Evolutionary conservation across 768 basidiomycete species (phyloP), one percentile per base, ranked within the genome.

Genomic region (Jaapia argillacea): DNA sequence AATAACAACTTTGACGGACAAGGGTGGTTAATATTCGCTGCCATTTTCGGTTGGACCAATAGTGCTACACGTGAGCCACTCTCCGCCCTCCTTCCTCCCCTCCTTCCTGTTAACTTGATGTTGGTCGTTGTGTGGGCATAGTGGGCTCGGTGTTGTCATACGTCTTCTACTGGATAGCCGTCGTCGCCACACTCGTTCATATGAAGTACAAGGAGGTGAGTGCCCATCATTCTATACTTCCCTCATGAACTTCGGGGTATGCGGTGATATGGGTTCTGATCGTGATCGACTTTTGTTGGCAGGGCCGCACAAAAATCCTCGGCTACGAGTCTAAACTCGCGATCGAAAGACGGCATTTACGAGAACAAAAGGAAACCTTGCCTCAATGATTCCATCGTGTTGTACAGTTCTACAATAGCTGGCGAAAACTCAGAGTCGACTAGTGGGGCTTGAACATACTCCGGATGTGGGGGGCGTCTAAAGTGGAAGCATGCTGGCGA

Each of bases 81-180:
- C 39, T n/a, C 3, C 22, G 21, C 18, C 23, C 5, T 6, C 16
- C 2, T 31, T 37, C 43, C 14, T 18, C 18, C 24, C 4, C 38
- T 40, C 40, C 6, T 25, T 35, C 16, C 47, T 5, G 27, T 28
- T 40, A 25, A 23, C 46, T 6, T n/a, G n/a, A n/a, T n/a, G n/a
- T n/a, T n/a, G n/a, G 13, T 26, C n/a, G n/a, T n/a, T n/a, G n/a
- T n/a, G n/a, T n/a, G n/a, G n/a, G n/a, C n/a, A n/a, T 47, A 77
- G 74, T 82, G 46, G 90, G 93, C 10, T 74, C 82, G 1, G 72
- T 97, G 18, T 67, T 94, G n/a, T 67, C 80, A 0, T 98, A 97
- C 59, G 77, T 88, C 39, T 85, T 89, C 62, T 97, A 93, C 68
- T 97, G 93, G 93, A 50, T 96, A 48, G 76, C 81, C 10, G 85